Evolutionary conservation across 192 early-diverging fungal species (phyloP), one percentile per base, ranked within the genome.

Genomic region (Backusella liffmaniae): DNA sequence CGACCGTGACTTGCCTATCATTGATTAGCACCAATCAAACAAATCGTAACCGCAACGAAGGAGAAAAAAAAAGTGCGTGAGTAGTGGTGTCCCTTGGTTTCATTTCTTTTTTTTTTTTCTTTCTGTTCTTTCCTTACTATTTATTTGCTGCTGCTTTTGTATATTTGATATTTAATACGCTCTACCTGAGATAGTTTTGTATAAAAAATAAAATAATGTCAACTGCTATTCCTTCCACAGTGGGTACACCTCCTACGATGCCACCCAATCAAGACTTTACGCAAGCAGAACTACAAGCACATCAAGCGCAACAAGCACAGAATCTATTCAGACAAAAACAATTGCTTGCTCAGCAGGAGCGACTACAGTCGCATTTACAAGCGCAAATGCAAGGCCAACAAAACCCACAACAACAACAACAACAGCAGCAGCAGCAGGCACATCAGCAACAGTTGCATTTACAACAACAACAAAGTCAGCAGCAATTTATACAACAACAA

Each of bases 381-480:
- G 13, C 10, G 0, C 66, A 67, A 13, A 30, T 32, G 16, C 66
- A 66, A 12, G 12, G 8, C 12, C 62, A 66, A 21, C 62, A 66
- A 30, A 7, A 1, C 12, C 16, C 12, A 21, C 59, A 66, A 18
- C 8, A 66, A 1, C 65, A 66, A 35, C 65, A 66, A 7, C 65
- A 34, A 16, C 30, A 69, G 6, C 67, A n/a, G 26, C 36, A 71
- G 1, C 34, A 73, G 49, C 32, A 59, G 6, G 26, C 16, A 56
- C 32, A 29, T 42, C 73, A 66, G 15, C 34, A 37, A 29, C 73
- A 66, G 26, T 62, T 66, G 21, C 53, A 59, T 26, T 26, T 29
- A 62, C 35, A 36, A 34, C 73, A 74, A 16, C 46, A 73, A 53
- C 62, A 53, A 12, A 72, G 69, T 29, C 65, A 67, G 32, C 36